Percentiles rank a stretch among this genome's conserved stretches.
These are phyloP conservation scores for Alternaria triticimaculans DNA, from an alignment of 2,329 filamentous ascomycete species.

Conservation along the genomic window DNA sequence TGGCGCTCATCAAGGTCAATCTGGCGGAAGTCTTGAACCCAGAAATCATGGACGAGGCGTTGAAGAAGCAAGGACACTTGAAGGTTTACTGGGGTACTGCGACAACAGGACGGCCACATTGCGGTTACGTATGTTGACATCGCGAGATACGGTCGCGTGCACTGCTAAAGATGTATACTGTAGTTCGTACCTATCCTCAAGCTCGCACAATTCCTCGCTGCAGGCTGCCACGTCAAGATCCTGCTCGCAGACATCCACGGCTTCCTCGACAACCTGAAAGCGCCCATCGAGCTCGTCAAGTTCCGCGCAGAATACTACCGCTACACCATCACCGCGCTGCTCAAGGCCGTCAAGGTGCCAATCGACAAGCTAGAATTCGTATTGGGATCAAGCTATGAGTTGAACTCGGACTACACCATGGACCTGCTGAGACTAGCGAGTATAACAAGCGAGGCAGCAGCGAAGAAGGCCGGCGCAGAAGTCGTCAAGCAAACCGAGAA, in stretches of 20 bases:
- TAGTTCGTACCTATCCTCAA: slow-evolving; percentile 83
- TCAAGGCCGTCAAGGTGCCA: slow-evolving; percentile 79
- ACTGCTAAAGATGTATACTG: slow-evolving; percentile 10
- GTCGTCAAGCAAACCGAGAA: slow-evolving; percentile 91
- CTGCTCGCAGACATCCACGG: slow-evolving; percentile 71
- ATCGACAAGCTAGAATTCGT: slow-evolving; percentile 83
- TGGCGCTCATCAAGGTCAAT: slow-evolving; percentile 80
- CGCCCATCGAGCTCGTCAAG: slow-evolving; percentile 85
- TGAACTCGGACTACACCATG: slow-evolving; percentile 74
- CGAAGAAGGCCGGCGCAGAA: slow-evolving; percentile 89
- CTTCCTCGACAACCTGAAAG: slow-evolving; percentile 84
- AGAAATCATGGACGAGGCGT: slow-evolving; percentile 77
- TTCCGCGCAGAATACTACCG: slow-evolving; percentile 85
- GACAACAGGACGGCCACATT: slow-evolving; percentile 86
- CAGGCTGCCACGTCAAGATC: slow-evolving; percentile 82
- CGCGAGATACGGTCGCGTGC: background rate
- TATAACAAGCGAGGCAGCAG: slow-evolving; percentile 77
- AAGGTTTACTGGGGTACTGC: slow-evolving; percentile 90
- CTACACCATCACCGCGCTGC: slow-evolving; percentile 73
- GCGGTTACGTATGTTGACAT: slow-evolving; percentile 68
- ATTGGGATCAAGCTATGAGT: slow-evolving; percentile 83
- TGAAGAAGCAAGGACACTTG: slow-evolving; percentile 70
- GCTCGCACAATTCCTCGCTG: slow-evolving; percentile 83
- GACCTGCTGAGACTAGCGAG: slow-evolving; percentile 81
- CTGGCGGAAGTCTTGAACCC: slow-evolving; percentile 82